These are phyloP conservation scores for Ilyonectria mors-panacis DNA, from an alignment of 2,329 filamentous ascomycete genomes.

Conservation along the genomic window DNA sequence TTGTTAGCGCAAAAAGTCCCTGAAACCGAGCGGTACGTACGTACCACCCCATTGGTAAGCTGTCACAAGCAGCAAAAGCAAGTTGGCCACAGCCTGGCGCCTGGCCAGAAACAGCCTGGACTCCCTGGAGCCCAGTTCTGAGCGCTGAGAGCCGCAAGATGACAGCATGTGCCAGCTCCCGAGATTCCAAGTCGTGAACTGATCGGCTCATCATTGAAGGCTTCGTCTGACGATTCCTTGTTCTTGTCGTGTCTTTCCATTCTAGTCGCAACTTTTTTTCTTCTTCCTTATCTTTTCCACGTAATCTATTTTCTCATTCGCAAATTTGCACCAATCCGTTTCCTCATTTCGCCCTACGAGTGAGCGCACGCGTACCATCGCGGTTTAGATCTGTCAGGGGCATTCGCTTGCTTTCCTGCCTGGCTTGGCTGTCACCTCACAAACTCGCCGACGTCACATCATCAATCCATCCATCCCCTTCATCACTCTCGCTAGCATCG, in stretches of 20 bases:
- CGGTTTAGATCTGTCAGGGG: constrained; percentile 26
- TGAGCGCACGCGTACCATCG: constrained; percentile 24
- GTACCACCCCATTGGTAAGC: not conserved
- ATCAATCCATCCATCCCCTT: constrained; percentile 12
- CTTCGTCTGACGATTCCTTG: not conserved
- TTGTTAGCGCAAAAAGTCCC: constrained; percentile 6
- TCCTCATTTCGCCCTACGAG: constrained; percentile 9
- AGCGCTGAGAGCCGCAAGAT: constrained; percentile 24
- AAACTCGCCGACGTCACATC: constrained; percentile 22
- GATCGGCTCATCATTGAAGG: not conserved
- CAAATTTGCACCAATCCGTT: not conserved
- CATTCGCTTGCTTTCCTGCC: not conserved
- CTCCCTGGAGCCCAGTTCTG: not conserved
- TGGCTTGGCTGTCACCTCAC: constrained; percentile 17
- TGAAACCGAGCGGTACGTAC: constrained; percentile 1
- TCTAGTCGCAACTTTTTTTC: not conserved
- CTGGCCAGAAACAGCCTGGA: constrained; percentile 8
- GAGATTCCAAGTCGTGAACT: not conserved
- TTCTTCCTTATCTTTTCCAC: not conserved
- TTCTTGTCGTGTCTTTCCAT: not conserved
- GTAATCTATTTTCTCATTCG: not conserved
- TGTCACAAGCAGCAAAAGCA: constrained; percentile 1
- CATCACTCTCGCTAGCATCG: constrained; percentile 1
- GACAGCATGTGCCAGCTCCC: constrained; percentile 19
- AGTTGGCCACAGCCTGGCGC: not conserved